Evolutionary conservation across 768 basidiomycete genomes (phyloP).

Genomic region (Dentipellis sp.): DNA sequence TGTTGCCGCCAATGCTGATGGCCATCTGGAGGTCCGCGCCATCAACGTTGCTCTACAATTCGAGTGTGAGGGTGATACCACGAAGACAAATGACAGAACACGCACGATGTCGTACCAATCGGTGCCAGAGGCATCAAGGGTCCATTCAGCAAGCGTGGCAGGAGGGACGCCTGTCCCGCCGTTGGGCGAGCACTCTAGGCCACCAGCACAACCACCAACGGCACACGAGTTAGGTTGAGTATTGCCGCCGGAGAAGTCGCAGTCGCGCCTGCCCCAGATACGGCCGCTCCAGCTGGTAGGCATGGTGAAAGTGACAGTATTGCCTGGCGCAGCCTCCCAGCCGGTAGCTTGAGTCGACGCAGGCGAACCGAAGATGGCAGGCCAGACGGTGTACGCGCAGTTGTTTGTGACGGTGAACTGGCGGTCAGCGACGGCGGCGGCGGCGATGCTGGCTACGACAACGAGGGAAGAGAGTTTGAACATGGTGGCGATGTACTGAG

Average conservation of each 20-base stretch:
- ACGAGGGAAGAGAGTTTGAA: not conserved
- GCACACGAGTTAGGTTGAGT: slow-evolving; percentile 49
- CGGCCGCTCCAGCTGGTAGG: slow-evolving; percentile 60
- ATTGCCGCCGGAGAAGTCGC: slow-evolving; percentile 41
- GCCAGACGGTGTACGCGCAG: slow-evolving; percentile 67
- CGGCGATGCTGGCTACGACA: not conserved
- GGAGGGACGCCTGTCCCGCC: slow-evolving; percentile 36
- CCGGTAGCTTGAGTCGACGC: slow-evolving; percentile 35
- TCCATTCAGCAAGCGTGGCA: slow-evolving; percentile 25
- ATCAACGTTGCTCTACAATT: not conserved
- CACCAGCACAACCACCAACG: slow-evolving; percentile 64
- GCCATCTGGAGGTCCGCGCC: slow-evolving; percentile 13
- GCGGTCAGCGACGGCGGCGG: not conserved
- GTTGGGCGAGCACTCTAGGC: slow-evolving; percentile 42
- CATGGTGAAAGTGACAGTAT: slow-evolving; percentile 37
- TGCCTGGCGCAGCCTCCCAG: slow-evolving; percentile 26
- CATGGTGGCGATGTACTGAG: no score
- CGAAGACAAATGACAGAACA: not conserved
- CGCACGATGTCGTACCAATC: not conserved
- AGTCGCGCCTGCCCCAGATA: slow-evolving; percentile 47
- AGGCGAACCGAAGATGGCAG: slow-evolving; percentile 36
- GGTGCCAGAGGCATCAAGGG: slow-evolving; percentile 7
- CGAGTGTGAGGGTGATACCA: not conserved
- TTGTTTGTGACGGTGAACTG: slow-evolving; percentile 45
- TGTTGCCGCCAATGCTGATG: slow-evolving; percentile 10